Conservation (phyloP, 805 yeast species). For the Brettanomyces bruxellensis region DNA sequence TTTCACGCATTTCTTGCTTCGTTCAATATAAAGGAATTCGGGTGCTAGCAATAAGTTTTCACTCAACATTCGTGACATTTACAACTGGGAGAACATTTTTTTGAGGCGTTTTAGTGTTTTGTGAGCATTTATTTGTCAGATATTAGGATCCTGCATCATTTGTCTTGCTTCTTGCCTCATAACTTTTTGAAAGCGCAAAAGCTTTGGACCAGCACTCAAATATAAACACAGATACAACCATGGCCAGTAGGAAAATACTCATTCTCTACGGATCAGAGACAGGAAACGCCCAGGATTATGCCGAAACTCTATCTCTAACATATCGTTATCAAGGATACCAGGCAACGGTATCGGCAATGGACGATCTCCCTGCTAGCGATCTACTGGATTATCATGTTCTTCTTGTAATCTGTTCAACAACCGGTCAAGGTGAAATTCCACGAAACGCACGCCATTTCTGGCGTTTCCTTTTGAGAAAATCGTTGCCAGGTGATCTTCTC, state of each 20-base stretch:
- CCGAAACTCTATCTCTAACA: slow-evolving; percentile 48
- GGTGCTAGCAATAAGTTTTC: too few species aligned
- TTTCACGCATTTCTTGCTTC: too few species aligned
- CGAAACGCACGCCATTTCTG: slow-evolving; percentile 65
- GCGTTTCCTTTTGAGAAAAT: slow-evolving; percentile 60
- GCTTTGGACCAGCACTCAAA: neutral
- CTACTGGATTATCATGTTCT: slow-evolving; percentile 40
- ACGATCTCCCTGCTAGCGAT: slow-evolving; percentile 48
- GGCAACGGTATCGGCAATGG: slow-evolving; percentile 43
- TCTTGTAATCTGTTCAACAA: slow-evolving; percentile 70
- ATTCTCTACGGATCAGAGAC: slow-evolving; percentile 88
- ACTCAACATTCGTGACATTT: too few species aligned
- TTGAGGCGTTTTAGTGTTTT: too few species aligned
- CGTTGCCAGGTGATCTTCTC: slow-evolving; percentile 51
- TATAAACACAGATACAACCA: neutral
- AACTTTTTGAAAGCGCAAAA: too few species aligned
- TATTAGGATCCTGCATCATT: too few species aligned
- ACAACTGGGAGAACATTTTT: too few species aligned
- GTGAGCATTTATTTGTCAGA: too few species aligned
- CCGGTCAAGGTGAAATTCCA: slow-evolving; percentile 95
- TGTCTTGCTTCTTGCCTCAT: too few species aligned
- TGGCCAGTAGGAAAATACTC: slow-evolving; percentile 24
- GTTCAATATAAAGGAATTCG: too few species aligned
- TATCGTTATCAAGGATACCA: slow-evolving; percentile 45
- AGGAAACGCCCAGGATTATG: slow-evolving; percentile 84